Base-by-base conservation (phyloP, 2,329 filamentous ascomycete species). In the Colletotrichum tropicale region DNA sequence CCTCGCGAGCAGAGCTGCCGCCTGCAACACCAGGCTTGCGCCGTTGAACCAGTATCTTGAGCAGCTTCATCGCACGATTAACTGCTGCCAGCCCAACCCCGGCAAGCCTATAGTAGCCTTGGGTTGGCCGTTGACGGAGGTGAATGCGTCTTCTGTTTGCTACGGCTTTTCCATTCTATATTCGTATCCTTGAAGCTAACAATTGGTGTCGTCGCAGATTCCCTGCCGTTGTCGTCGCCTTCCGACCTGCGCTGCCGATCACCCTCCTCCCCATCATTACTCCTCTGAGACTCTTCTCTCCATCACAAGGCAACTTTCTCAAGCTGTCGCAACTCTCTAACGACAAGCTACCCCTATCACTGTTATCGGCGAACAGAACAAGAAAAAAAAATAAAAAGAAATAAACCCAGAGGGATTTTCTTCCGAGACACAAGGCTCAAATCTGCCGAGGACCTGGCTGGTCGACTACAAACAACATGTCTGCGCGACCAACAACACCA, bases 401-500 rank as follows among this genome's bases (percentile, higher is more conserved):
- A 32, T 30, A 32, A 18, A 52, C 5, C 9, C 9, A 16, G 21
- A 52, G 64, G n/a, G 64, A 10, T 18, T n/a, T 38, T 26, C 10
- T 13, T n/a, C 24, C 30, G 38, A 58, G 16, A 58, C 52, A 30
- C 32, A 21, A 43, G 43, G 43, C 43, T 34, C 13, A 21, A 32
- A 12, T 34, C 58, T 13, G 28, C 10, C 16, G 58, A 61, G 21
- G 48, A 67, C 30, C 65, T 36, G 6, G 16, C 4, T 52, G 21
- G 30, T 34, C 30, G 16, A 48, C 24, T 26, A 62, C 21, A 34
- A 18, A 52, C 58, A 68, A 52, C 10, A 90, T 90, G 88, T 82
- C 88, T 68, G 82, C 84, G 38, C 84, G 87, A 74, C 88, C 88
- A 52, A 83, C 85, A n/a, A 89, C 88, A 24, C 88, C 88, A 56